Percentiles rank a stretch among this genome's conserved stretches.
Evolutionary conservation across 1,284 basidiomycete species (phyloP).

Genomic region (Marasmius oreades): DNA sequence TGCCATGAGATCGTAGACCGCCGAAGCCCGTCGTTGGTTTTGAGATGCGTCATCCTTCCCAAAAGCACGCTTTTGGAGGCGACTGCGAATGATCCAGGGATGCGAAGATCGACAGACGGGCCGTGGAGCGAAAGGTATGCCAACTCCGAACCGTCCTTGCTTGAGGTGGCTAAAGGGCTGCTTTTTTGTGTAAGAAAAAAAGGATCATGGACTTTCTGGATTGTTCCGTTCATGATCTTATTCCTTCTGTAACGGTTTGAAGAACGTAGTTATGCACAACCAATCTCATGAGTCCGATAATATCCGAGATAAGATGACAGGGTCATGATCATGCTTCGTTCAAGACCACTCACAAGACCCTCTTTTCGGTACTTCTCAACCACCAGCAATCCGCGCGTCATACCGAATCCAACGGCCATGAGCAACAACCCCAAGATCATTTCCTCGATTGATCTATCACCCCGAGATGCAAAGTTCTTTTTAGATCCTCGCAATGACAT

Average conservation of each 20-base stretch:
- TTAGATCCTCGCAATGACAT: conserved; percentile 3
- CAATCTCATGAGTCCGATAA: no score
- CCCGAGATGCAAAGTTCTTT: conserved; percentile 55
- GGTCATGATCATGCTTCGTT: background rate
- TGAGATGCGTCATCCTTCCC: background rate
- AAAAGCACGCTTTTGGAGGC: background rate
- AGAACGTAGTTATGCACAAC: no score
- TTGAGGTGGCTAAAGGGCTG: no score
- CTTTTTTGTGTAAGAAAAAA: no score
- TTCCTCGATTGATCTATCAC: conserved; percentile 45
- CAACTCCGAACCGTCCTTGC: no score
- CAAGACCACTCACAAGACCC: background rate
- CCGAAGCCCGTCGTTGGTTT: no score
- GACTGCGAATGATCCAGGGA: background rate
- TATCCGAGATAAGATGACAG: no score
- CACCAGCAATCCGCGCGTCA: conserved; percentile 9
- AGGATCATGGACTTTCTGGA: no score
- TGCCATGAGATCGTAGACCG: no score
- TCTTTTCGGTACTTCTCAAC: background rate
- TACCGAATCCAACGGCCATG: background rate
- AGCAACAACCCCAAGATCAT: conserved; percentile 36
- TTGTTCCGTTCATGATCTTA: no score
- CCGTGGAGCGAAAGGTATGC: no score
- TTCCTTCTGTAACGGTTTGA: no score
- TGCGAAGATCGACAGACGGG: background rate